Conservation (phyloP, 192 early-diverging fungal species). For the Coemansia sp. region DNA sequence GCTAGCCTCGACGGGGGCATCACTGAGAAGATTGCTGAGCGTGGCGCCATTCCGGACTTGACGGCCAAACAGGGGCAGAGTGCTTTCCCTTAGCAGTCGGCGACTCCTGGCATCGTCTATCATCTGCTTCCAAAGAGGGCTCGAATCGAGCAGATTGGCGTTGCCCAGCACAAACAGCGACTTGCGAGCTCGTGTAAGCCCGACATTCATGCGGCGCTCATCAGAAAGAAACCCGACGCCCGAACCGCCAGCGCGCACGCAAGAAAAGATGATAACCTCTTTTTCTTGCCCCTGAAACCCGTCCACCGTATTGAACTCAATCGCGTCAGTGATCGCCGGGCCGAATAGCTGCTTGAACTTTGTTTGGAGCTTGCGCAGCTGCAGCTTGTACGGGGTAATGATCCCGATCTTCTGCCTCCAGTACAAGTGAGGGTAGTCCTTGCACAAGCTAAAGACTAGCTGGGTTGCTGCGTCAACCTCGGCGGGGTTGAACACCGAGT, state of each 20-base stretch:
- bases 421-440: conserved; percentile 55
- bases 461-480: conserved; percentile 75
- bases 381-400: conserved; percentile 92
- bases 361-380: conserved; percentile 68
- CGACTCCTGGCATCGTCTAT: conserved; percentile 61
- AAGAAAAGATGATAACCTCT: conserved; percentile 94
- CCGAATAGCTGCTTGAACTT: conserved; percentile 69
- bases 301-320: conserved; percentile 95
- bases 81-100: conserved; percentile 12
- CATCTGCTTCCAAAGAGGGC: conserved; percentile 71
- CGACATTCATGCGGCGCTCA: conserved; percentile 87
- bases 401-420: conserved; percentile 77
- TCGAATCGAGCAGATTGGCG: conserved; percentile 57
- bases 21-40: conserved; percentile 11
- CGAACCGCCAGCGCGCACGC: conserved; percentile 71
- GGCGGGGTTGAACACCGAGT: conserved; percentile 75
- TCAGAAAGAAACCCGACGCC: conserved; percentile 85
- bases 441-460: conserved; percentile 65
- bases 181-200: conserved; percentile 78
- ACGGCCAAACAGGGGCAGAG: conserved; percentile 35
- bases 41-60: background rate
- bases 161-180: conserved; percentile 84
- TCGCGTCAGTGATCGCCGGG: conserved; percentile 57
- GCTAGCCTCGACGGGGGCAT: background rate
- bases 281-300: conserved; percentile 98